phyloP scores from a whole-genome alignment of 2,329 filamentous ascomycete species.

The Aspergillus transmontanensis region DNA sequence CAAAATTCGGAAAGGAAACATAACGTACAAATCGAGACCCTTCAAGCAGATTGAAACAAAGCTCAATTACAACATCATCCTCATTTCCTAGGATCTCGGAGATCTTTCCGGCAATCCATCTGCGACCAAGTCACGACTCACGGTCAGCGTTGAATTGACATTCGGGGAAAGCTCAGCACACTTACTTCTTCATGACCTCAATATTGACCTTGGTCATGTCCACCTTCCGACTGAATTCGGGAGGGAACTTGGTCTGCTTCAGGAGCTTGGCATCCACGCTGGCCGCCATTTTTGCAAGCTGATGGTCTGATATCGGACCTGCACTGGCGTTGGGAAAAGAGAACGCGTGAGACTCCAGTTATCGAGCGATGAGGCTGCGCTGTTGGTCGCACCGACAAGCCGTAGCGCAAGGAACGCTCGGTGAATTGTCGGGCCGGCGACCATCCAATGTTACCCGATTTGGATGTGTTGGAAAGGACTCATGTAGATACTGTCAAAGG shows the following conservation, averaged over 20 bases:
- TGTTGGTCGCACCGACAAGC: conserved; percentile 7
- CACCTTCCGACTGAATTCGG: conserved; percentile 92
- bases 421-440: conserved; percentile 15
- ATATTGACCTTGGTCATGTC: conserved; percentile 97
- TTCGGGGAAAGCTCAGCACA: conserved; percentile 21
- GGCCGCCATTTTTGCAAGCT: conserved; percentile 67
- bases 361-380: conserved; percentile 15
- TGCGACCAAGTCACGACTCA: conserved; percentile 40
- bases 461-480: not conserved
- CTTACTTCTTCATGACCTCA: conserved; percentile 95
- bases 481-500: not conserved
- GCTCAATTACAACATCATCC: conserved; percentile 93
- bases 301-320: not conserved
- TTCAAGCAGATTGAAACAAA: conserved; percentile 72
- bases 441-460: conserved; percentile 15
- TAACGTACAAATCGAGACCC: conserved; percentile 71
- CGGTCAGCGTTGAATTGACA: conserved; percentile 18
- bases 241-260: conserved; percentile 88
- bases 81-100: conserved; percentile 87
- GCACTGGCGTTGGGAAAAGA: not conserved
- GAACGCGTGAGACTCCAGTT: conserved; percentile 11
- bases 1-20: not conserved
- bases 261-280: conserved; percentile 87
- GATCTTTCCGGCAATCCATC: conserved; percentile 91
- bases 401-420: conserved; percentile 2